Conservation (phyloP, 2,329 filamentous ascomycete genomes). For the Trichoderma gracile region DNA sequence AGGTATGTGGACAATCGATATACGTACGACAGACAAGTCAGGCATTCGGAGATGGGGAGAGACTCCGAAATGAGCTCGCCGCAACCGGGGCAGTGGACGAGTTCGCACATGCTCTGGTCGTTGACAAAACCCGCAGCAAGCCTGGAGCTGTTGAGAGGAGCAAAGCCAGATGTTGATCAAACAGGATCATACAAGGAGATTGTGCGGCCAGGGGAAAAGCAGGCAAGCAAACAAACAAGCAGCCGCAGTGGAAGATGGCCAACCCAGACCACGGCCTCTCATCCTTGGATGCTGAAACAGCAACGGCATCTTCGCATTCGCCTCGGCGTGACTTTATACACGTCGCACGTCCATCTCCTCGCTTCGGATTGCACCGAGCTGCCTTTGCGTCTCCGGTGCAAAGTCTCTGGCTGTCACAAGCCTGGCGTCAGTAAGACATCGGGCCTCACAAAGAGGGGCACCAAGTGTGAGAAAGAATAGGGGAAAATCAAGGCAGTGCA, state of each 20-base stretch:
- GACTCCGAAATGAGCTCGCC: constrained; percentile 27
- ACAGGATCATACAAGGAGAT: too few relatives aligned
- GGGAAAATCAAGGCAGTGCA: neutral
- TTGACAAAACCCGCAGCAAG: neutral
- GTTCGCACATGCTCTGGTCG: constrained; percentile 16
- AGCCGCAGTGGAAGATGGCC: neutral
- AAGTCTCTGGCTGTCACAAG: neutral
- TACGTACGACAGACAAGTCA: constrained; percentile 30
- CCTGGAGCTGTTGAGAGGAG: neutral
- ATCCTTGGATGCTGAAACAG: neutral
- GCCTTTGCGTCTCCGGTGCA: neutral
- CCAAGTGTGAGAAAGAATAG: neutral
- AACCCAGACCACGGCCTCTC: neutral
- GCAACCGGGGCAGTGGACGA: constrained; percentile 29
- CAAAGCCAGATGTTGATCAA: neutral
- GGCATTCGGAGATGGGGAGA: constrained; percentile 29
- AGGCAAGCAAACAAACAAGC: neutral
- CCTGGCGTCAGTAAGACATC: constrained; percentile 1
- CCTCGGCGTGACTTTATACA: constrained; percentile 7
- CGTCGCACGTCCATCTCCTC: neutral
- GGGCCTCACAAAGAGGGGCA: neutral
- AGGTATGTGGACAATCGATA: fast-evolving
- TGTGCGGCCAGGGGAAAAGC: neutral
- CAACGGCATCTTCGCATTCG: neutral
- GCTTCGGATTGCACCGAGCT: neutral